Conservation (phyloP, 202 grass and related monocot species). For the Eragrostis tef region DNA sequence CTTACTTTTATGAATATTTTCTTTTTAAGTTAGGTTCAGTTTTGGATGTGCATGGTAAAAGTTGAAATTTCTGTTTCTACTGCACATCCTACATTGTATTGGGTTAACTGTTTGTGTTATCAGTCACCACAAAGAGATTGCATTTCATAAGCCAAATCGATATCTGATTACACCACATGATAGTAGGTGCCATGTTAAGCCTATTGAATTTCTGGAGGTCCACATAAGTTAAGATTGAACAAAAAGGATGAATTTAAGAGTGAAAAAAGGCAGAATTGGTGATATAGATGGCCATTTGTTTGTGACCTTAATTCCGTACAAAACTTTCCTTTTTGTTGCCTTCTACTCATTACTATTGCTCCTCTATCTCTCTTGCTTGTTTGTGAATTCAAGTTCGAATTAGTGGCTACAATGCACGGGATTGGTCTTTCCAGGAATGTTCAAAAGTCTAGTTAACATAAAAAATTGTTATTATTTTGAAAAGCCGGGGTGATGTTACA, state of each 20-base stretch:
- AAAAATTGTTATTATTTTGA: neutral
- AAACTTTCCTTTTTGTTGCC: neutral
- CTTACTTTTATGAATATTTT: too few species aligned
- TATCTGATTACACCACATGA: neutral
- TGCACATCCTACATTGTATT: neutral
- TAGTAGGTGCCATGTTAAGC: neutral
- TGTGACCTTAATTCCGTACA: neutral
- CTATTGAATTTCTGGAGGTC: neutral
- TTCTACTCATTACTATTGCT: neutral
- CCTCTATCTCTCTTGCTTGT: neutral
- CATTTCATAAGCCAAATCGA: neutral
- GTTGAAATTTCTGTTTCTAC: neutral
- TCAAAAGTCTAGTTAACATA: neutral
- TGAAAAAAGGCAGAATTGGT: neutral
- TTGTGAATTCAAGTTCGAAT: neutral
- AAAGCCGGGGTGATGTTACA: neutral
- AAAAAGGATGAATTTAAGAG: too few species aligned
- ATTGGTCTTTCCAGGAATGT: neutral
- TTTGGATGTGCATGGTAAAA: neutral
- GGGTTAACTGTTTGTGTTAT: neutral
- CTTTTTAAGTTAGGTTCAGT: neutral
- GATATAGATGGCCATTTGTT: neutral
- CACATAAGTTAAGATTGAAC: neutral
- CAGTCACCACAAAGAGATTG: neutral
- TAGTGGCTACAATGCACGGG: neutral